phyloP scores from a whole-genome alignment of 2,329 filamentous ascomycete species.

The Aspergillus viridinutans region DNA sequence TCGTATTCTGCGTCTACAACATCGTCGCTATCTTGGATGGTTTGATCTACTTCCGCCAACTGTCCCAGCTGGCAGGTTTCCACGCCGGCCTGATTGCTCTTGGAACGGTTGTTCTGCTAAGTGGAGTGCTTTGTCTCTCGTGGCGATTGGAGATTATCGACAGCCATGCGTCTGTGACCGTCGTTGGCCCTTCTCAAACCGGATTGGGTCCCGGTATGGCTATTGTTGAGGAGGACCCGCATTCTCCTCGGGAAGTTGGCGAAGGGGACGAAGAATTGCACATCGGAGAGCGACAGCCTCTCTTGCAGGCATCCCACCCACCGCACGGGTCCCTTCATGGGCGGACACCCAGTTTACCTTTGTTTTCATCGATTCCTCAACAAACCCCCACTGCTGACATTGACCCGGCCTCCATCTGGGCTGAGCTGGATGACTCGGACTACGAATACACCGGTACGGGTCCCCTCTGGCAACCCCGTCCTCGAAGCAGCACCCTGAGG shows the following conservation, averaged over 20 bases:
- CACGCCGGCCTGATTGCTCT: slow-evolving; percentile 71
- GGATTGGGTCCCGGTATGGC: slow-evolving; percentile 78
- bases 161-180: slow-evolving; percentile 30
- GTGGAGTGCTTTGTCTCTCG: slow-evolving; percentile 83
- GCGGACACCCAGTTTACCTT: slow-evolving; percentile 32
- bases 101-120: slow-evolving; percentile 79
- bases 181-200: slow-evolving; percentile 56
- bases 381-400: slow-evolving; percentile 53
- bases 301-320: slow-evolving; percentile 27
- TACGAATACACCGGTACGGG: slow-evolving; percentile 19
- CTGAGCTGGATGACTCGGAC: slow-evolving; percentile 74
- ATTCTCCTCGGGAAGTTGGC: slow-evolving; percentile 22
- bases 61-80: slow-evolving; percentile 68
- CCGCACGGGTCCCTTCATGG: slow-evolving; percentile 26
- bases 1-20: slow-evolving; percentile 99
- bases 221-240: slow-evolving; percentile 58
- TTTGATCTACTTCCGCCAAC: slow-evolving; percentile 93
- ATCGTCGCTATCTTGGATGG: slow-evolving; percentile 97
- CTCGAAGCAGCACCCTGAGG: slow-evolving; percentile 18
- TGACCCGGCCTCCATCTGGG: slow-evolving; percentile 80
- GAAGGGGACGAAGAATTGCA: slow-evolving; percentile 38
- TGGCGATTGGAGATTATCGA: slow-evolving; percentile 79
- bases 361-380: slow-evolving; percentile 29
- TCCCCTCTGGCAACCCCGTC: slow-evolving; percentile 12
- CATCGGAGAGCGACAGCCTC: slow-evolving; percentile 37